These are phyloP conservation scores for Epicoccum sorghinum DNA, from an alignment of 2,329 filamentous ascomycete species.

Conservation along the genomic window DNA sequence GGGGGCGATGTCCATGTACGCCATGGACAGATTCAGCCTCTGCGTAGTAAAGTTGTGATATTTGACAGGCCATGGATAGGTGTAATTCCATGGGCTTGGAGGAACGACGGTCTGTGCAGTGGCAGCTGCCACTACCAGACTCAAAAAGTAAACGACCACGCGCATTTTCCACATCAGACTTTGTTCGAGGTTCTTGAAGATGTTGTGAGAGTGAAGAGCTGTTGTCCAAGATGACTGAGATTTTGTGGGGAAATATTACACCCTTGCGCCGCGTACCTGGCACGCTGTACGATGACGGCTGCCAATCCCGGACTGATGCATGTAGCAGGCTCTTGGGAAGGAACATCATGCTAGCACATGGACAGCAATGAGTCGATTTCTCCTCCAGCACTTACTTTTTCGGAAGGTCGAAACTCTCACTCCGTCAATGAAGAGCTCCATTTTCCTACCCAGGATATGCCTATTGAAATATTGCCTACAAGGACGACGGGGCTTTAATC, in stretches of 20 bases:
- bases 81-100: conserved; percentile 43
- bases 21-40: conserved; percentile 58
- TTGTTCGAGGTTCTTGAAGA: not conserved
- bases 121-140: conserved; percentile 13
- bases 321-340: not conserved
- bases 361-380: not conserved
- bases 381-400: not conserved
- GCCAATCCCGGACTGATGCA: conserved; percentile 14
- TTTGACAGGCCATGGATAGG: conserved; percentile 58
- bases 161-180: conserved; percentile 12
- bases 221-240: not conserved
- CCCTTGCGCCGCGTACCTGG: conserved; percentile 19
- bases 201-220: not conserved
- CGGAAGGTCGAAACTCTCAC: not conserved
- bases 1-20: conserved; percentile 61
- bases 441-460: too few species aligned
- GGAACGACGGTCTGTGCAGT: conserved; percentile 16
- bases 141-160: not conserved
- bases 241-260: conserved; percentile 3
- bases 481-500: too few species aligned
- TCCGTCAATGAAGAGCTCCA: too few species aligned
- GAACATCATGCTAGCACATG: not conserved
- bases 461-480: too few species aligned
- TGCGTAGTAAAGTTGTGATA: conserved; percentile 58
- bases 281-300: conserved; percentile 15